These are phyloP conservation scores for Rosa chinensis DNA, from an alignment of 306 rosid species.

Conservation along the genomic window DNA sequence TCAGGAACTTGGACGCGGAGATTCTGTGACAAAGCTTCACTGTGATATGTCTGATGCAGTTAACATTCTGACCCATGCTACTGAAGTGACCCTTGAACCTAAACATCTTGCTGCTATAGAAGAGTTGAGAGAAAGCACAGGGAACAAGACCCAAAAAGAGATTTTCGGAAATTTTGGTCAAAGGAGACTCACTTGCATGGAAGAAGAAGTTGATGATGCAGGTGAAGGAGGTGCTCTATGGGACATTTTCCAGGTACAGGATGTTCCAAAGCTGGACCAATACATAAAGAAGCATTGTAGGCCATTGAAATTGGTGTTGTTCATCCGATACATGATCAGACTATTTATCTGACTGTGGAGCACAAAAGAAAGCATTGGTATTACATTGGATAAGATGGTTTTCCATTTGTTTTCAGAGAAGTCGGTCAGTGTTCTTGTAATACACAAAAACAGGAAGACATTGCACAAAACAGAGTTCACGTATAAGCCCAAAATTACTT, in stretches of 20 bases:
- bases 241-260: no score
- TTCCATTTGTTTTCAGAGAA: neutral
- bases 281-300: no score
- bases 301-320: no score
- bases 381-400: neutral
- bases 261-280: no score
- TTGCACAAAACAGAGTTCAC: neutral
- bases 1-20: slow-evolving; percentile 83
- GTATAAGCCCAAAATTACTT: neutral
- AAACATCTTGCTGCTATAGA: slow-evolving; percentile 20
- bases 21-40: slow-evolving; percentile 52
- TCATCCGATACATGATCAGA: no score
- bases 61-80: slow-evolving; percentile 68
- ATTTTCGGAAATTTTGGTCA: slow-evolving; percentile 23
- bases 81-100: slow-evolving; percentile 35
- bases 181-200: neutral
- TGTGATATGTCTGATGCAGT: slow-evolving; percentile 30
- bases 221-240: slow-evolving; percentile 39
- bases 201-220: slow-evolving; percentile 30
- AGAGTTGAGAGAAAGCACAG: slow-evolving; percentile 27
- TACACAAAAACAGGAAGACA: neutral
- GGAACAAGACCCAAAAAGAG: slow-evolving; percentile 56
- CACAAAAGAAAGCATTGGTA: no score
- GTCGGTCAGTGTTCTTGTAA: neutral
- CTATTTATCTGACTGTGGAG: no score